These are phyloP conservation scores for Dictyostelium brefeldianum DNA, from an alignment of 78 protist species.

Conservation along the genomic window DNA sequence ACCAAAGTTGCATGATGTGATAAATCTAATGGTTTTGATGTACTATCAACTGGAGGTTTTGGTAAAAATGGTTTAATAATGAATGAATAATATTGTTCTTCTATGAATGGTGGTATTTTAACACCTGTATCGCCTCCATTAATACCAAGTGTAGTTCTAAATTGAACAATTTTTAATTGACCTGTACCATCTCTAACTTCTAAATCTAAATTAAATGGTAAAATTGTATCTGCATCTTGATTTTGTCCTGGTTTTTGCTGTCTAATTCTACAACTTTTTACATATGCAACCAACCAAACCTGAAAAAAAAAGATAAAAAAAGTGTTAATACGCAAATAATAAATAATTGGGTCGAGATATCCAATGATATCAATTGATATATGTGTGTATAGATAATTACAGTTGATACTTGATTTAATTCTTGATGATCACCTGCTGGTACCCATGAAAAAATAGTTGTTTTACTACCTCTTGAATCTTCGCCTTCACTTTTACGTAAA, in stretches of 20 bases:
- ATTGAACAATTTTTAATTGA: slow-evolving; percentile 6
- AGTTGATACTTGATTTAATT: not conserved
- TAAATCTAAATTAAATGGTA: not conserved
- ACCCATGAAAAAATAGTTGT: not conserved
- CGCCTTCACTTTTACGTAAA: not conserved
- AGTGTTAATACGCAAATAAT: no score
- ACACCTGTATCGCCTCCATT: not conserved
- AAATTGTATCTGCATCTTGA: no score
- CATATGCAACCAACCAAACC: slow-evolving; percentile 7
- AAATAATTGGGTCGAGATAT: no score
- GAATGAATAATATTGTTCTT: slow-evolving; percentile 3
- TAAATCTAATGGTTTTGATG: not conserved
- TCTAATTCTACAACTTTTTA: not conserved
- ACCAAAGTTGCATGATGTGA: not conserved
- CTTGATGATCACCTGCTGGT: not conserved
- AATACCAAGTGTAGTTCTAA: not conserved
- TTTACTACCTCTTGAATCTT: not conserved
- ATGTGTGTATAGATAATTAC: not conserved
- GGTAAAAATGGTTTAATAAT: not conserved
- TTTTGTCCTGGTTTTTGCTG: not conserved
- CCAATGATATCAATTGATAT: no score
- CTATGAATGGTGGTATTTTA: not conserved
- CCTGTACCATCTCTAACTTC: slow-evolving; percentile 11
- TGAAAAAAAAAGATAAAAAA: not conserved
- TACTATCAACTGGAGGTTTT: not conserved